Evolutionary conservation across 2,329 filamentous ascomycete species (phyloP), one percentile per base, ranked within the genome.

Genomic region (Xylariomycetidae sp.): DNA sequence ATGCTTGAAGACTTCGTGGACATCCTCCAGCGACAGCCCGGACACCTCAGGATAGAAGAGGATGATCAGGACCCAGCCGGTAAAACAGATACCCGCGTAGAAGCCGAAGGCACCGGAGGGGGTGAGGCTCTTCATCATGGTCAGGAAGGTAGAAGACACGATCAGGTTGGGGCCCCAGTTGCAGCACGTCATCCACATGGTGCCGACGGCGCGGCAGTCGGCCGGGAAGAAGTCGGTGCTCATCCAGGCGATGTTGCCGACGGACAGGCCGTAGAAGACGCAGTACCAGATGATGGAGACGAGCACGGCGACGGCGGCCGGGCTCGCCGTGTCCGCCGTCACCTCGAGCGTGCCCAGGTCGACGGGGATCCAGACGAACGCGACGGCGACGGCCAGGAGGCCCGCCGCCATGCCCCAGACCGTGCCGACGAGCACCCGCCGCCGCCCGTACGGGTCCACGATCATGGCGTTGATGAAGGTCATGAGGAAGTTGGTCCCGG

Each of bases 11-110:
- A 70, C 65, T 51, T n/a, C n/a, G n/a, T n/a, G n/a, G 25, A 70
- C 60, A 17, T 66, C 64, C 44, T 74, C 71, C 5, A 74, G 48
- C 13, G 69, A 62, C 58, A 73, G 63, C 6, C 68, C 69, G 33
- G 68, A 66, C 6, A 67, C 66, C 40, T 72, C 65, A 3, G 68
- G 67, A 39, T 68, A 72, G 36, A 51, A 66, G 48, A 68, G 63
- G 22, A 62, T 55, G 12, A 69, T 56, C 30, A 64, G 61, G 5
- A 70, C 31, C 49, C 62, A 69, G 11, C 67, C 66, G 16, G 67
- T 40, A 35, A 65, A 61, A 41, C 65, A 69, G 16, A 70, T 63
- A 0, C 52, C 64, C 1, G 64, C 62, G 36, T 70, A 71, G 48
- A 70, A 70, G 2, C 65, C 66, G 36, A 70, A 71, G 0, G 66